phyloP scores from a whole-genome alignment of 1,284 basidiomycete species.

The Somion occarium region DNA sequence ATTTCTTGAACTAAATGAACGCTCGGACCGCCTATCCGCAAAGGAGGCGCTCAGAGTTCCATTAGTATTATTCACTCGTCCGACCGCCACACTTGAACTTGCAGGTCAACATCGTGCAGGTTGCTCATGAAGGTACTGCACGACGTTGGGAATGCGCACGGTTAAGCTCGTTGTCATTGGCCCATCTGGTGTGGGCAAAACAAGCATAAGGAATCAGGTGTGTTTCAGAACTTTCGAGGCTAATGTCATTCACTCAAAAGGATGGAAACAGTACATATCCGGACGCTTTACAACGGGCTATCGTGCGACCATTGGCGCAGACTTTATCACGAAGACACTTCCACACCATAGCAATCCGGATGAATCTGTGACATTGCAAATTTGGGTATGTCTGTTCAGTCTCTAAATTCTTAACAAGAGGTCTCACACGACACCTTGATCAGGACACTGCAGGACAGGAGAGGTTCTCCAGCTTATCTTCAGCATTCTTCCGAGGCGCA shows the following conservation, averaged over 20 bases:
- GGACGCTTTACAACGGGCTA: constrained; percentile 71
- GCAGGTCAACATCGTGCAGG: not conserved
- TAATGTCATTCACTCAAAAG: not conserved
- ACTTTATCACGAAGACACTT: constrained; percentile 73
- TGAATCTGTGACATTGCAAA: constrained; percentile 62
- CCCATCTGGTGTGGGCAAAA: constrained; percentile 74
- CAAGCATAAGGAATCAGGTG: constrained; percentile 67
- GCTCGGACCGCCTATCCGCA: no score
- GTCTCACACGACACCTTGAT: constrained; percentile 1
- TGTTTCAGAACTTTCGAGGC: constrained; percentile 18
- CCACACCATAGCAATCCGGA: constrained; percentile 51
- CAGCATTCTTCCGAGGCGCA: constrained; percentile 78
- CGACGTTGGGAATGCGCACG: constrained; percentile 44
- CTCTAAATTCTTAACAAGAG: not conserved
- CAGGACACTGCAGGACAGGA: constrained; percentile 81
- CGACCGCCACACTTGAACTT: no score
- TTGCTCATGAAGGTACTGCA: constrained; percentile 1
- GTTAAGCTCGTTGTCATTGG: constrained; percentile 77
- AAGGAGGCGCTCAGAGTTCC: no score
- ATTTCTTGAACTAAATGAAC: no score
- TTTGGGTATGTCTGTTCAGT: constrained; percentile 56
- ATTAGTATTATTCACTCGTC: no score
- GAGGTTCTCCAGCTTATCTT: constrained; percentile 74
- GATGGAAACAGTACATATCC: constrained; percentile 58
- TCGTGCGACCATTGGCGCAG: constrained; percentile 78